Evolutionary conservation across 2,329 filamentous ascomycete species (phyloP).

Genomic region (Hymenoscyphus infarciens): DNA sequence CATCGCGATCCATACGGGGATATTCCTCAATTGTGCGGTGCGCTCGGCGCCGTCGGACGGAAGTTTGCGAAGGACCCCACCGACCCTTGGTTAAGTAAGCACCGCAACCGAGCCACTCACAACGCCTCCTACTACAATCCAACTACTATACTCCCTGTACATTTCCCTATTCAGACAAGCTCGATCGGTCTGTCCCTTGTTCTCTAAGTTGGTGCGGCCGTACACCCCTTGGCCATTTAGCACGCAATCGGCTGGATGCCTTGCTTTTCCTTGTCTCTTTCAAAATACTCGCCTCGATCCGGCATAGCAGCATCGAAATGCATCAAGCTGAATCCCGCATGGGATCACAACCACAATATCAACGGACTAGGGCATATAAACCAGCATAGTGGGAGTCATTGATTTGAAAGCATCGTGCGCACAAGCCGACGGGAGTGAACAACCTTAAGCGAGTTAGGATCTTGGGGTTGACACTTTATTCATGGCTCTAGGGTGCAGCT

Average conservation of each 20-base stretch:
- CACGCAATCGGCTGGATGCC: not conserved
- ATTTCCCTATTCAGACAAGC: conserved; percentile 6
- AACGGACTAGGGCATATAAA: conserved; percentile 5
- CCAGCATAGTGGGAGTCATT: conserved; percentile 13
- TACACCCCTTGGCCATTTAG: not conserved
- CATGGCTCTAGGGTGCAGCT: not conserved
- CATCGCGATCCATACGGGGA: not conserved
- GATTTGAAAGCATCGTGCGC: conserved; percentile 14
- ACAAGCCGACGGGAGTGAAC: not conserved
- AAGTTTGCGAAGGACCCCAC: not conserved
- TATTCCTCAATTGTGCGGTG: not conserved
- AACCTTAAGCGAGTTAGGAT: not conserved
- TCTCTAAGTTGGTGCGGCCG: not conserved
- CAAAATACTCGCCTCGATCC: not conserved
- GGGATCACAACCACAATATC: not conserved
- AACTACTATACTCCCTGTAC: conserved; percentile 6
- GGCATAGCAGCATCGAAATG: not conserved
- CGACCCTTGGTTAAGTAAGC: not conserved
- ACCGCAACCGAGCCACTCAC: conserved; percentile 2
- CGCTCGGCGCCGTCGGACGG: conserved; percentile 19
- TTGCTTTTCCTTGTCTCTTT: not conserved
- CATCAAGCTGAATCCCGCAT: not conserved
- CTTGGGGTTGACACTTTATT: not conserved
- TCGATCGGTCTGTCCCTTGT: not conserved
- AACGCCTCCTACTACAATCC: not conserved